Base-by-base conservation (phyloP, 192 early-diverging fungal species). In the Globomyces pollinis-pini region DNA sequence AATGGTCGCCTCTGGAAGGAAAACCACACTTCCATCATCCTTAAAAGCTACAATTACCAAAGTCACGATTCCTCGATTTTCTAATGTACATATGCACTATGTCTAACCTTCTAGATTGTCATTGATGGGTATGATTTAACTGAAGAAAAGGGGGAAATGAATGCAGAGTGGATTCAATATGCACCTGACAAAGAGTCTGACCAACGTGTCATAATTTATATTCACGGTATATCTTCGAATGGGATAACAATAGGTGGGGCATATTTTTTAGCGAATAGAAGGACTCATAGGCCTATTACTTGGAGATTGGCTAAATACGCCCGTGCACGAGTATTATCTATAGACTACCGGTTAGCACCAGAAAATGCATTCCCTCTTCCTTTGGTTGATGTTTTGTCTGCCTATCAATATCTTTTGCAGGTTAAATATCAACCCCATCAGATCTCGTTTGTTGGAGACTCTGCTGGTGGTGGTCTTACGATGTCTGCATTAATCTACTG, bases 221-320 rank as follows among this genome's bases (percentile, higher is more conserved):
- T 44, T 36, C 55, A 57, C 32, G 55, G 55, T 0, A 26, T 47
- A 47, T 47, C 12, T 26, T 7, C 16, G 8, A 1, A 15, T 23
- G 23, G 12, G 28, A 26, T 15, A 12, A 47, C n/a, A n/a, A n/a
- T n/a, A n/a, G n/a, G n/a, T 36, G 55, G 55, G 6, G 55, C 55
- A 31, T 57, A 57, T 24, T 34, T 57, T 0, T 12, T 57, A 13
- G 34, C 55, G 2, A 41, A 34, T 28, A 26, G 55, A 26, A 24
- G 55, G 31, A 57, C 55, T 23, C 55, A 57, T 39, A 24, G 55
- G 30, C 15, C 30, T 9, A 57, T 57, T 24, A 57, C 76, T 2
- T 42, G 61, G 21, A 38, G 66, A 0, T 43, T 89, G 39, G 72
- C 87, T 1, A 74, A 77, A 11, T 62, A 72, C 45, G 52, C 71